Evolutionary conservation across 768 basidiomycete species (phyloP).

Genomic region (Boletus bicolor): DNA sequence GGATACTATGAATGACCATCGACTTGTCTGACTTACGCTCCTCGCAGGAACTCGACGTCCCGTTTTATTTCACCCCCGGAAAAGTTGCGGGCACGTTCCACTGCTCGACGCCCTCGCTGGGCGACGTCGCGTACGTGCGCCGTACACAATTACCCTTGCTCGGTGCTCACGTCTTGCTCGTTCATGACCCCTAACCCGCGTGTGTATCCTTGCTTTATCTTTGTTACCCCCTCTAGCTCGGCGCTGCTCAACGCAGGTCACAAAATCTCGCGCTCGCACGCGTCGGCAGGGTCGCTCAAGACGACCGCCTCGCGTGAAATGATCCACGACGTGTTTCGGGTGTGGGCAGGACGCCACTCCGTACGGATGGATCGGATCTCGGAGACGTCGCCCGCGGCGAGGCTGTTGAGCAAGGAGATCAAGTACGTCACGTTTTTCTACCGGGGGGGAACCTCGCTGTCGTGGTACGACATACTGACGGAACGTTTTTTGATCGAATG

Average conservation of each 20-base stretch:
- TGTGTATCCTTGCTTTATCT: not conserved
- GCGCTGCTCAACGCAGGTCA: slow-evolving; percentile 87
- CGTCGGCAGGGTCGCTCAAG: slow-evolving; percentile 85
- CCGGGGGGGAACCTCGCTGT: not conserved
- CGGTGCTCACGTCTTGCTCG: not conserved
- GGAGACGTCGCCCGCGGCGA: slow-evolving; percentile 64
- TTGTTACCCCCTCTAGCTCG: slow-evolving; percentile 47
- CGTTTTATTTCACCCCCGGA: slow-evolving; percentile 87
- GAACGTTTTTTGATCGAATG: too few species aligned
- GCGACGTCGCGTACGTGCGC: slow-evolving; percentile 65
- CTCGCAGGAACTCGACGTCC: slow-evolving; percentile 64
- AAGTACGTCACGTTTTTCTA: slow-evolving; percentile 43
- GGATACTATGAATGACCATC: not conserved
- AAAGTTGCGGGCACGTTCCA: slow-evolving; percentile 81
- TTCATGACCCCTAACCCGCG: not conserved
- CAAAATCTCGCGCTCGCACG: slow-evolving; percentile 87
- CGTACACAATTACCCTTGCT: not conserved
- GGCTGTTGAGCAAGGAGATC: slow-evolving; percentile 65
- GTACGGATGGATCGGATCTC: slow-evolving; percentile 83
- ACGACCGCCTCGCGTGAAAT: slow-evolving; percentile 72
- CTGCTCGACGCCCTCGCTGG: slow-evolving; percentile 70
- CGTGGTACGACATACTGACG: not conserved
- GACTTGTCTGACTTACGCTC: not conserved
- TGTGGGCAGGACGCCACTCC: slow-evolving; percentile 80
- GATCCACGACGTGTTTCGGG: slow-evolving; percentile 79